Percentiles rank a stretch among this genome's conserved stretches.
Evolutionary conservation across 1,284 basidiomycete genomes (phyloP).

Genomic region (Laetiporus sulphureus): DNA sequence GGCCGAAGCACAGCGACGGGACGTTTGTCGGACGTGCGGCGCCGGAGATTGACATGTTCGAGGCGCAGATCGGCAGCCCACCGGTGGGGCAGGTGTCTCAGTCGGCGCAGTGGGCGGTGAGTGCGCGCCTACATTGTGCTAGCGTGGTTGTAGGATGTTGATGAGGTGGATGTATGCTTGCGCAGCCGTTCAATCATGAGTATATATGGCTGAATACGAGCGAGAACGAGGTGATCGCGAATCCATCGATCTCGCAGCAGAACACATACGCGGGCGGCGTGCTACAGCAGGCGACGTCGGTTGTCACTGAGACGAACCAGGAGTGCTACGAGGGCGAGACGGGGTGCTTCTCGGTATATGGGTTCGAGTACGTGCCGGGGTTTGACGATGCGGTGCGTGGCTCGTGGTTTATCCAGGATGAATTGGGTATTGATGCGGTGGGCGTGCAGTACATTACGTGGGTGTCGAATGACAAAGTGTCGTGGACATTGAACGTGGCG

Average conservation of each 20-base stretch:
- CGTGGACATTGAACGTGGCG: conserved; percentile 51
- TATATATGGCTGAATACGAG: conserved; percentile 50
- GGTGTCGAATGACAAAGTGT: conserved; percentile 41
- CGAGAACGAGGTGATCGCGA: conserved; percentile 39
- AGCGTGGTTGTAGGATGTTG: conserved; percentile 7
- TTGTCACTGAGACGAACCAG: conserved; percentile 39
- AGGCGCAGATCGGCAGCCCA: conserved; percentile 50
- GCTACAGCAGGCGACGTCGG: conserved; percentile 58
- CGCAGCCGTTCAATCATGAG: conserved; percentile 51
- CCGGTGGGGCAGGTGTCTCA: conserved; percentile 50
- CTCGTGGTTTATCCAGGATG: conserved; percentile 13
- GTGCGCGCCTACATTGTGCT: conserved; percentile 19
- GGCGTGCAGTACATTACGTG: conserved; percentile 48
- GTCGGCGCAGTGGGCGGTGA: conserved; percentile 56
- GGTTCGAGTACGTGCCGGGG: conserved; percentile 38
- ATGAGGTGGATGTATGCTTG: background rate
- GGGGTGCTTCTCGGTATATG: conserved; percentile 42
- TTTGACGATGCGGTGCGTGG: conserved; percentile 29
- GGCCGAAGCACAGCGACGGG: conserved; percentile 48
- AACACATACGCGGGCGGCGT: conserved; percentile 49
- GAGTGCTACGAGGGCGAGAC: conserved; percentile 42
- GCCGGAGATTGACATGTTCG: conserved; percentile 76
- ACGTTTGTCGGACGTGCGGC: conserved; percentile 67
- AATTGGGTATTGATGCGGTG: conserved; percentile 11
- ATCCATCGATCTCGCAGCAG: conserved; percentile 38